Base-by-base conservation (phyloP, 2,329 filamentous ascomycete species). In the Fusarium algeriense region DNA sequence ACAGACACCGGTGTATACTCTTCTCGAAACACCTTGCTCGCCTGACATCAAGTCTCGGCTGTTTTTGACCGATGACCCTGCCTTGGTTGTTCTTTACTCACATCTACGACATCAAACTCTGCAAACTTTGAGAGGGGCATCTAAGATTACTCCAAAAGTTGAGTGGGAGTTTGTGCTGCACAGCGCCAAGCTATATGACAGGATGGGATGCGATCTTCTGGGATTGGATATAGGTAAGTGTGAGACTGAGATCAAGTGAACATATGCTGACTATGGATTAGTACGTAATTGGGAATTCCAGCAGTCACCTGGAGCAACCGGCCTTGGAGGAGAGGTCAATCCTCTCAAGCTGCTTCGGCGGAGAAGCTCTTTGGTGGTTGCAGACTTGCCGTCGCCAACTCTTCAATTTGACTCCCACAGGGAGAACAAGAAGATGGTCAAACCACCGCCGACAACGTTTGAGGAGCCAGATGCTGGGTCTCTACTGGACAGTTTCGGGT, bases 141-240 rank as follows among this genome's bases (percentile, higher is more conserved):
- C 92, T 1, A 93, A 94, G 80, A 87, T 97, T 20, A 91, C 90
- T 5, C 91, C 93, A 1, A 88, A 88, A 68, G 90, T 91, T 7
- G 95, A 98, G 81, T 97, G 93, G 93, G 89, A 92, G 35, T 97
- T 98, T 78, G 90, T 98, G 2, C 83, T 97, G 26, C 93, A 96
- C 74, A 97, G 93, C 57, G 93, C 94, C 19, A 87, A 90, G 58
- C 85, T 96, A 20, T 98, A 95, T 77, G 92, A 92, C 79, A 91
- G 93, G 12, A 98, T 96, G 95, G 95, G 96, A 6, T 97, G 96
- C 77, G 95, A 98, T 80, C 81, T 97, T 12, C 87, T 98, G 1
- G 96, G 95, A 2, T 84, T 98, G 7, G 93, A 97, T 75, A 84
- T 98, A 9, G 92, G 91, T 92, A 85, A 80, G 83, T 64, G 46